Evolutionary conservation across 2,329 filamentous ascomycete genomes (phyloP).

Genomic region (Xylaria sp.): DNA sequence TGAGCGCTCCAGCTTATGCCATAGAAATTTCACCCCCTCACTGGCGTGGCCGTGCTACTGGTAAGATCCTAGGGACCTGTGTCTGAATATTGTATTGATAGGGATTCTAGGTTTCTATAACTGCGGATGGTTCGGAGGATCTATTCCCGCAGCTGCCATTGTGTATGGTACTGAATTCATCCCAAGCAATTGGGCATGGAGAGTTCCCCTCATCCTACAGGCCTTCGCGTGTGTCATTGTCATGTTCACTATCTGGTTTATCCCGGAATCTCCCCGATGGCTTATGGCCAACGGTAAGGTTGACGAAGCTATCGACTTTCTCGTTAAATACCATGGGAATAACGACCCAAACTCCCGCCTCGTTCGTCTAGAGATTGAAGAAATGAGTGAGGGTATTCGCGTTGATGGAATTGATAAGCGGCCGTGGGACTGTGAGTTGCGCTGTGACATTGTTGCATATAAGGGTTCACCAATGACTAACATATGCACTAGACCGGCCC

Average conservation of each 20-base stretch:
- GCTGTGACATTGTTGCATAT: background rate
- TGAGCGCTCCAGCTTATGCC: slow-evolving; percentile 59
- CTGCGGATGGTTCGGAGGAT: slow-evolving; percentile 63
- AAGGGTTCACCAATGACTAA: slow-evolving; percentile 15
- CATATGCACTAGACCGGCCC: slow-evolving; percentile 52
- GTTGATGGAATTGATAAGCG: slow-evolving; percentile 59
- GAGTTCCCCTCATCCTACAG: slow-evolving; percentile 61
- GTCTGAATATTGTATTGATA: slow-evolving; percentile 12
- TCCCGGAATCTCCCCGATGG: slow-evolving; percentile 56
- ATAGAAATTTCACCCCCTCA: slow-evolving; percentile 61
- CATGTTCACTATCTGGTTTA: slow-evolving; percentile 51
- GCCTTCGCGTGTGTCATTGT: slow-evolving; percentile 56
- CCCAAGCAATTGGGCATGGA: slow-evolving; percentile 58
- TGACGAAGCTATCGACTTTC: slow-evolving; percentile 54
- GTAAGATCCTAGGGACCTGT: slow-evolving; percentile 38
- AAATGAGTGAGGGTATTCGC: slow-evolving; percentile 57
- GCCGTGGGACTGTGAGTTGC: slow-evolving; percentile 57
- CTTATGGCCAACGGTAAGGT: slow-evolving; percentile 55
- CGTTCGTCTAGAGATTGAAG: slow-evolving; percentile 54
- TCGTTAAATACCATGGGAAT: slow-evolving; percentile 57
- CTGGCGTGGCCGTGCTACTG: slow-evolving; percentile 60
- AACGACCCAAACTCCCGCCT: slow-evolving; percentile 53
- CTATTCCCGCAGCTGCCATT: slow-evolving; percentile 60
- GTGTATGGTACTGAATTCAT: slow-evolving; percentile 61
- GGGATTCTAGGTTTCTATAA: slow-evolving; percentile 58